A percentile compares a stretch with the other conserved stretches of the same genome.
Evolutionary conservation across 2,329 filamentous ascomycete species (phyloP).

Genomic region (Aureobasidium sp.): DNA sequence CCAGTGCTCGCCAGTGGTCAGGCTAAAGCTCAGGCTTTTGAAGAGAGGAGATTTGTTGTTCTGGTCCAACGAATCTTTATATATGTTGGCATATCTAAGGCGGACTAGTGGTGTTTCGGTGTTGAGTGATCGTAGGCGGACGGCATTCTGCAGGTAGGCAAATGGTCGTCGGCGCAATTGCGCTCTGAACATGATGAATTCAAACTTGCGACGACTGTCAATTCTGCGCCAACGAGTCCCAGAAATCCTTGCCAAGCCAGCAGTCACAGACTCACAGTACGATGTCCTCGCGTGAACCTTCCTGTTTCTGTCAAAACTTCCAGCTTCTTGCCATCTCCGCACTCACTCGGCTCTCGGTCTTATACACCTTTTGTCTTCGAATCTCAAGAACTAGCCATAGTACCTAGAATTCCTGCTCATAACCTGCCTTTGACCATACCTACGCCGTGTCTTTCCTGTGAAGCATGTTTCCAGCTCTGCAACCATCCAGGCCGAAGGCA

Average conservation of each 20-base stretch:
- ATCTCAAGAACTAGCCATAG: too few relatives aligned
- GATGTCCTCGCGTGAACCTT: not conserved
- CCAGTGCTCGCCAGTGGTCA: constrained; percentile 54
- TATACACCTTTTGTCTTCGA: not conserved
- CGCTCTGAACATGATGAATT: constrained; percentile 6
- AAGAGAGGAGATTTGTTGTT: constrained; percentile 68
- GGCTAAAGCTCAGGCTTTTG: constrained; percentile 56
- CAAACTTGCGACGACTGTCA: not conserved
- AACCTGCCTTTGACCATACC: too few relatives aligned
- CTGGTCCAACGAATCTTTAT: constrained; percentile 59
- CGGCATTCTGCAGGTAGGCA: not conserved
- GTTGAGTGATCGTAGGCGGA: not conserved
- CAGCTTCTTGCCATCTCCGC: not conserved
- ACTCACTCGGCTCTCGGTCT: not conserved
- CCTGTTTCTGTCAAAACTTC: not conserved
- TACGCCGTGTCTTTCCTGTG: not conserved
- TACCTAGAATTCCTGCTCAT: not conserved
- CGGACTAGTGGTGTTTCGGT: constrained; percentile 37
- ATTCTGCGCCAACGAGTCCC: not conserved
- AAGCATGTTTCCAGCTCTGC: constrained; percentile 31
- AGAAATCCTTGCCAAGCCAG: not conserved
- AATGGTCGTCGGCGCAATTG: not conserved
- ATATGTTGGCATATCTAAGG: constrained; percentile 76
- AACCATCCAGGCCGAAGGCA: constrained; percentile 34
- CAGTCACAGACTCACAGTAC: too few relatives aligned